Evolutionary conservation across 345 rosid genomes (phyloP).

Genomic region (Eucalyptus microcorys): DNA sequence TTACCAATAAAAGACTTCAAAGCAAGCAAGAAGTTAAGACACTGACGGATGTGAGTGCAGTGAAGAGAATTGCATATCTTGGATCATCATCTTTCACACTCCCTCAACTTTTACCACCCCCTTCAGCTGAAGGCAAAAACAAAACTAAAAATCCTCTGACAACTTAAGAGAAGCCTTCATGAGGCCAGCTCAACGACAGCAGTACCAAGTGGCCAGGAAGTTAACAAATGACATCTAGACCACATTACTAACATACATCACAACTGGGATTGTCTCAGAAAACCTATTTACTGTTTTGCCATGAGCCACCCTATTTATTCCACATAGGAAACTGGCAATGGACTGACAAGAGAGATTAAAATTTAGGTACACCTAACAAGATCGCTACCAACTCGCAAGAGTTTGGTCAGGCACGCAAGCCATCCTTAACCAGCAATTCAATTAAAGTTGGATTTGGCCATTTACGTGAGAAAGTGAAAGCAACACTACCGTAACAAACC

Average conservation of each 20-base stretch:
- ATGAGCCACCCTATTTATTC: neutral
- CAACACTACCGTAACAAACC: neutral
- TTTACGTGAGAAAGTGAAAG: neutral
- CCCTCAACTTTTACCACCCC: neutral
- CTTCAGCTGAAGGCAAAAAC: neutral
- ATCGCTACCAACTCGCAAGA: neutral
- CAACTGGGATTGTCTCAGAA: neutral
- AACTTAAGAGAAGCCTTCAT: neutral
- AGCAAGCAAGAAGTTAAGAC: neutral
- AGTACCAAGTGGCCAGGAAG: neutral
- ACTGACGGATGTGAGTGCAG: neutral
- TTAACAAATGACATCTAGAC: neutral
- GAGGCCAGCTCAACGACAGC: neutral
- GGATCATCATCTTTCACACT: neutral
- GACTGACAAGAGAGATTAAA: neutral
- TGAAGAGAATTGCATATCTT: neutral
- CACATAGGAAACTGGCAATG: neutral
- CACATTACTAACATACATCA: neutral
- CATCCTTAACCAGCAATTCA: neutral
- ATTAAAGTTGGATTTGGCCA: neutral
- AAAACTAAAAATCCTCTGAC: neutral
- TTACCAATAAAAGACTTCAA: neutral
- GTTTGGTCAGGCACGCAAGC: neutral
- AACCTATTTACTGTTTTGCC: neutral
- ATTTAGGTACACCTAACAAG: neutral